Percentiles rank a stretch among this genome's conserved stretches.
These are phyloP conservation scores for Jacaranda copaia DNA, from an alignment of 257 asterid genomes.

Conservation along the genomic window DNA sequence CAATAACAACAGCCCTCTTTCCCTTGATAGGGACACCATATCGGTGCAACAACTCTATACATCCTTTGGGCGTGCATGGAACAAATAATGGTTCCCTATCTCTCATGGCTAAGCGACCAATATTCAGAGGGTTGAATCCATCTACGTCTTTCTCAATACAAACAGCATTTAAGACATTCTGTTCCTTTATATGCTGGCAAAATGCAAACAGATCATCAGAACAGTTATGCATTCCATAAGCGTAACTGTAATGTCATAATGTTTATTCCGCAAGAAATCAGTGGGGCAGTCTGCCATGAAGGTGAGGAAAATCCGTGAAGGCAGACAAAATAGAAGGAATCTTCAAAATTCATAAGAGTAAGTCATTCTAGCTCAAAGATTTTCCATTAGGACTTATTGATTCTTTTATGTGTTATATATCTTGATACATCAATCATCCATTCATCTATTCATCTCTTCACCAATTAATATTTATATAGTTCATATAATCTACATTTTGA, in stretches of 20 bases:
- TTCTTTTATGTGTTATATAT: not conserved
- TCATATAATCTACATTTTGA: not conserved
- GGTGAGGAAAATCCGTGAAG: not conserved
- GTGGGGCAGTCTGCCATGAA: slow-evolving; percentile 4
- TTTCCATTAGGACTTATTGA: not conserved
- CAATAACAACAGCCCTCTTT: slow-evolving; percentile 85
- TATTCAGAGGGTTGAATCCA: slow-evolving; percentile 91
- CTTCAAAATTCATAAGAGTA: not conserved
- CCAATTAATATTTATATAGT: not conserved
- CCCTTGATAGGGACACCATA: slow-evolving; percentile 79
- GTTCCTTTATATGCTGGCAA: slow-evolving; percentile 86
- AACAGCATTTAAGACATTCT: slow-evolving; percentile 79
- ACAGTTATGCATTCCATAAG: not conserved
- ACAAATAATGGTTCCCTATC: slow-evolving; percentile 89
- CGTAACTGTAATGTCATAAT: not conserved
- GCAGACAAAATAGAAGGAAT: slow-evolving; percentile 4
- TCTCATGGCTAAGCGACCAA: slow-evolving; percentile 94
- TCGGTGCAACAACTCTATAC: slow-evolving; percentile 88
- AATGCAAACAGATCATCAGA: slow-evolving; percentile 27
- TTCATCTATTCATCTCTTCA: no score
- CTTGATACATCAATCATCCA: not conserved
- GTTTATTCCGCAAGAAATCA: slow-evolving; percentile 4
- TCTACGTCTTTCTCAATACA: slow-evolving; percentile 95
- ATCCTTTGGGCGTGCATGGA: slow-evolving; percentile 97
- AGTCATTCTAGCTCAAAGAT: slow-evolving; percentile 9